A percentile compares a stretch with the other conserved stretches of the same genome.
Evolutionary conservation across 2,329 filamentous ascomycete species (phyloP).

Genomic region (Diaporthe sp.): DNA sequence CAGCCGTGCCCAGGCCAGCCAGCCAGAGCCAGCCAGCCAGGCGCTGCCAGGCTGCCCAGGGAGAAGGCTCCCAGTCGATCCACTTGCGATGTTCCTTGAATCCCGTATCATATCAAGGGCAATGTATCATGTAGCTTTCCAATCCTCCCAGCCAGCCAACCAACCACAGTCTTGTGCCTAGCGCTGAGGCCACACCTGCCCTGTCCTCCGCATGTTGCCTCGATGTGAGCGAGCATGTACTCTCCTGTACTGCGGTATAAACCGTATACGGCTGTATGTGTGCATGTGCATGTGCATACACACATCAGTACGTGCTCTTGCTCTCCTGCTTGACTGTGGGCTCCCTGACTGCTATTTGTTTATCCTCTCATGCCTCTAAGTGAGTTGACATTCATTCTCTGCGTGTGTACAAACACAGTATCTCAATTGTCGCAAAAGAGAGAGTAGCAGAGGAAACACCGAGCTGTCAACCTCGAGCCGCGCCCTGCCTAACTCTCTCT

Average conservation of each 20-base stretch:
- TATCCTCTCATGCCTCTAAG: neutral
- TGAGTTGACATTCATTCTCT: neutral
- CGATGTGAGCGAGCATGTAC: constrained; percentile 1
- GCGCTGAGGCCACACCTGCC: constrained; percentile 28
- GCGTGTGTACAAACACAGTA: neutral
- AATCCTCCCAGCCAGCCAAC: constrained; percentile 6
- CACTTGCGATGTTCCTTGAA: constrained; percentile 20
- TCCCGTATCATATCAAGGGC: neutral
- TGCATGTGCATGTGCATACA: constrained; percentile 9
- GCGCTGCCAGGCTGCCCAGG: neutral
- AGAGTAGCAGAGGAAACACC: neutral
- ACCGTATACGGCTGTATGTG: neutral
- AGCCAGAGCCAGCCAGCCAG: too few species aligned
- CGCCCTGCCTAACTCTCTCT: neutral
- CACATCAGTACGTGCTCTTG: neutral
- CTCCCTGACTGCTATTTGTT: neutral
- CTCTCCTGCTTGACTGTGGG: too few species aligned
- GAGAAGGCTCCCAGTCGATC: constrained; percentile 12
- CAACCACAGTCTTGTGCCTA: constrained; percentile 30
- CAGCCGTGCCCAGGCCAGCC: constrained; percentile 16
- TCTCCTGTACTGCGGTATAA: neutral
- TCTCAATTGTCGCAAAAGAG: neutral
- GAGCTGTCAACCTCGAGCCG: neutral
- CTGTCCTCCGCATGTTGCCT: constrained; percentile 17
- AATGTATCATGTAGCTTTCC: constrained; percentile 2